Conservation (phyloP, 352 stramenopile genomes). For the Achlya hypogyna region DNA sequence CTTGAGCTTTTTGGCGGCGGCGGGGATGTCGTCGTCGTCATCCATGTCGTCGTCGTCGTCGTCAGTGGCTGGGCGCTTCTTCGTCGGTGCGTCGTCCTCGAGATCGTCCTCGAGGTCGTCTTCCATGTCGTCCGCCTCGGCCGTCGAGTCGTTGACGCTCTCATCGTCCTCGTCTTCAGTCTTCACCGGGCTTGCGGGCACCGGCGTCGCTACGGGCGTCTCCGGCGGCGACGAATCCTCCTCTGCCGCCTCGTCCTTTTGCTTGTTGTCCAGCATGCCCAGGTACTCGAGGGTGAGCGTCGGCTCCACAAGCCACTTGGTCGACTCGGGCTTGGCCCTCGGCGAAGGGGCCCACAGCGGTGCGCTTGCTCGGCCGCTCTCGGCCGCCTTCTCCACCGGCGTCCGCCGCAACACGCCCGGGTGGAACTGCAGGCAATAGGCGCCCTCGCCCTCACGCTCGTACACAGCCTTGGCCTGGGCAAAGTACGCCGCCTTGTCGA, state of each 20-base stretch:
- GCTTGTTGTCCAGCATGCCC: constrained; percentile 62
- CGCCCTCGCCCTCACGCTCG: constrained; percentile 55
- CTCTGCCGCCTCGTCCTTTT: constrained; percentile 25
- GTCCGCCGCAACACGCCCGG: constrained; percentile 70
- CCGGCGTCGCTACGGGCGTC: constrained; percentile 47
- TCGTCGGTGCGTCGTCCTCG: neutral
- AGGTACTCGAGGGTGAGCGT: constrained; percentile 71
- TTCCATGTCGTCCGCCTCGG: constrained; percentile 22
- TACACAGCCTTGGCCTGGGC: constrained; percentile 72
- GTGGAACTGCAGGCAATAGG: constrained; percentile 79
- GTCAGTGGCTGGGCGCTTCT: constrained; percentile 6
- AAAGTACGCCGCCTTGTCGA: constrained; percentile 48
- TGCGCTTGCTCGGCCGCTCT: constrained; percentile 19
- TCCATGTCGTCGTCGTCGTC: constrained; percentile 23
- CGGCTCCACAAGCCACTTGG: constrained; percentile 76
- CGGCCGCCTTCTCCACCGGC: constrained; percentile 31
- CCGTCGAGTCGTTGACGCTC: constrained; percentile 2
- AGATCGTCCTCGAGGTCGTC: neutral
- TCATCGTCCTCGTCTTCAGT: constrained; percentile 28
- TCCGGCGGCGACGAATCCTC: constrained; percentile 31
- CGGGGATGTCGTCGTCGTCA: constrained; percentile 30
- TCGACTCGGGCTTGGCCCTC: constrained; percentile 56
- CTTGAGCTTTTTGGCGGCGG: constrained; percentile 22
- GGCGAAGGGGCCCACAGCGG: constrained; percentile 82
- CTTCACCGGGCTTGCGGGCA: constrained; percentile 28